These are phyloP conservation scores for Colletotrichum scovillei DNA, from an alignment of 2,329 filamentous ascomycete species.

Conservation along the genomic window DNA sequence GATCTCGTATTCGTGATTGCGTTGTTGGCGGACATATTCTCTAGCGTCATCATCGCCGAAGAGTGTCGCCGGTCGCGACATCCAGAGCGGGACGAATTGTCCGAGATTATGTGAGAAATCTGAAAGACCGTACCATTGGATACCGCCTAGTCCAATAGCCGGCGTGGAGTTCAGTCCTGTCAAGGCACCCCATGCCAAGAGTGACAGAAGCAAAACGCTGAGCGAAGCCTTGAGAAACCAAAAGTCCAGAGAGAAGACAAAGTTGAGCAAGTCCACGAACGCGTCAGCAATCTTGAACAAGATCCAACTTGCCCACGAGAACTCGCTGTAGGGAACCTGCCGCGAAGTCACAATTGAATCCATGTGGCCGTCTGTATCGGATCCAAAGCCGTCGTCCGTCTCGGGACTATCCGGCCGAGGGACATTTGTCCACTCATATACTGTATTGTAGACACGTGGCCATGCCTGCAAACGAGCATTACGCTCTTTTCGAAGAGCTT, in stretches of 20 bases:
- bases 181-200: conserved; percentile 9
- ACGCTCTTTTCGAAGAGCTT: conserved; percentile 20
- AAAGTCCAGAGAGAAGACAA: conserved; percentile 5
- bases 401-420: conserved; percentile 12
- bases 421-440: conserved; percentile 28
- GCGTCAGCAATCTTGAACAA: conserved; percentile 25
- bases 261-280: conserved; percentile 14
- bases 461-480: conserved; percentile 16
- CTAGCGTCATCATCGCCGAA: conserved; percentile 25
- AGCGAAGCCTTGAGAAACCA: conserved; percentile 20
- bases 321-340: conserved; percentile 5
- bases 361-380: not conserved
- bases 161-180: conserved; percentile 17
- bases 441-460: conserved; percentile 15
- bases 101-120: conserved; percentile 41
- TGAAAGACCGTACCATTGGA: conserved; percentile 41
- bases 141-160: not conserved
- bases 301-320: conserved; percentile 6
- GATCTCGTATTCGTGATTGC: conserved; percentile 45
- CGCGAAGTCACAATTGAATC: not conserved
- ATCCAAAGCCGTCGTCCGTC: not conserved
- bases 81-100: conserved; percentile 42
- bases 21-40: conserved; percentile 27
- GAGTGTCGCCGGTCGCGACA: conserved; percentile 23
- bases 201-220: not conserved